Evolutionary conservation across 1,139 yeast genomes (phyloP), one percentile per base, ranked within the genome.

Genomic region (Geotrichum europaeum): DNA sequence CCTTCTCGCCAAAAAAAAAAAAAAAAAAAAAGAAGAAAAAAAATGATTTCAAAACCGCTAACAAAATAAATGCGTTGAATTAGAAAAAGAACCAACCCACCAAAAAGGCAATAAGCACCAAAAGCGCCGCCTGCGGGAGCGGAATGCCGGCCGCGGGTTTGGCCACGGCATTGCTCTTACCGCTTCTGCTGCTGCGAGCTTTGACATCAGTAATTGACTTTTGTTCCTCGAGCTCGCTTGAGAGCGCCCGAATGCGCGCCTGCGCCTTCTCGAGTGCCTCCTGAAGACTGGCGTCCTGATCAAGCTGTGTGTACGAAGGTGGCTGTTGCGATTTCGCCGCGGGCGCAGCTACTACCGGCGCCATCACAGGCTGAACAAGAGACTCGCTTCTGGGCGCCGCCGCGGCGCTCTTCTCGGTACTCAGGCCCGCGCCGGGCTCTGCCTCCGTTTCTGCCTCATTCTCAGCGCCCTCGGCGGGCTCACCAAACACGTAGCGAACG

Each of bases 21-120:
- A 25, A 3, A 25, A 28, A 5, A 28, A 28, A 5, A 28, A 28
- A 28, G 32, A 28, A 28, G 10, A 28, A 7, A 28, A 28, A 28
- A 28, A 7, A 28, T 5, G 32, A 5, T 28, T 28, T 24, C 25
- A 24, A 24, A 24, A 24, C 25, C 25, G 25, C 25, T 24, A 24
- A 24, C 4, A 24, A 24, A 24, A 24, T 24, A 24, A 24, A 24
- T 24, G 25, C 25, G 25, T 24, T 24, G 25, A 24, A 24, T 20
- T 75, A 82, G 69, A 82, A 81, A 62, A 82, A 78, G 68, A 80
- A 75, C 84, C 84, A 82, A 59, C 86, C 86, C 62, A 81, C 72
- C 65, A 83, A 74, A 76, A 83, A 83, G 59, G 86, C 82, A 66
- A 82, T 68, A 58, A 82, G 66, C 67, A 81, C 79, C 69, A 83